Conservation (phyloP, 345 rosid genomes). For the Rhizophora mangle region DNA sequence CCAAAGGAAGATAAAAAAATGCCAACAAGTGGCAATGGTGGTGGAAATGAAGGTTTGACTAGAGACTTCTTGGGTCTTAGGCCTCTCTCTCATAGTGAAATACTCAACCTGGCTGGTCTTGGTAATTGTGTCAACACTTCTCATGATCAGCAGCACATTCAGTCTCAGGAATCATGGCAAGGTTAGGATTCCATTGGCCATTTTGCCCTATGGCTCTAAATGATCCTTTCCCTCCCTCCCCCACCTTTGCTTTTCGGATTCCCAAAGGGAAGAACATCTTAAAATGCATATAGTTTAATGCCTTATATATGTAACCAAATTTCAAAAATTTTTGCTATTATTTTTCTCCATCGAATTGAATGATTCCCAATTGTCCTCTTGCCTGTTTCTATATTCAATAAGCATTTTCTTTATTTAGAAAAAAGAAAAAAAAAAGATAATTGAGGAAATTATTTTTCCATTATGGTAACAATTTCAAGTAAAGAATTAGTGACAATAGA, state of each 20-base stretch:
- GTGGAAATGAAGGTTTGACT: slow-evolving; percentile 53
- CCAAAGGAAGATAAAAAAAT: slow-evolving; percentile 21
- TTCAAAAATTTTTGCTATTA: neutral
- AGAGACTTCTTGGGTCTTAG: slow-evolving; percentile 86
- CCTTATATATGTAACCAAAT: slow-evolving; percentile 9
- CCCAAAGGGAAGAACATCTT: slow-evolving; percentile 46
- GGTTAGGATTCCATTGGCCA: slow-evolving; percentile 36
- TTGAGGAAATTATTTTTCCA: too few species aligned
- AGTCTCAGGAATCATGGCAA: slow-evolving; percentile 59
- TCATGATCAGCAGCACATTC: slow-evolving; percentile 42
- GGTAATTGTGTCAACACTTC: slow-evolving; percentile 50
- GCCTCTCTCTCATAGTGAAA: slow-evolving; percentile 67
- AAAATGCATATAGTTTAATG: slow-evolving; percentile 7
- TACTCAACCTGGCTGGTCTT: slow-evolving; percentile 63
- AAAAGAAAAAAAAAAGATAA: too few species aligned
- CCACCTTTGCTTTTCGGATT: slow-evolving; percentile 19
- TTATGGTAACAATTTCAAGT: too few species aligned
- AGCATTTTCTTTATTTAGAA: too few species aligned
- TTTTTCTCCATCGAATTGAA: neutral
- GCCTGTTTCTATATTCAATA: neutral
- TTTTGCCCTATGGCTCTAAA: neutral
- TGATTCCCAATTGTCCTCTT: neutral
- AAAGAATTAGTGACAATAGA: too few species aligned
- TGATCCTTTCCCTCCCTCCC: slow-evolving; percentile 2
- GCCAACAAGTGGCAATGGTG: neutral